A percentile compares a stretch with the other conserved stretches of the same genome.
Conservation (phyloP, 2,329 filamentous ascomycete species). For the Aspergillus tubingensis region DNA sequence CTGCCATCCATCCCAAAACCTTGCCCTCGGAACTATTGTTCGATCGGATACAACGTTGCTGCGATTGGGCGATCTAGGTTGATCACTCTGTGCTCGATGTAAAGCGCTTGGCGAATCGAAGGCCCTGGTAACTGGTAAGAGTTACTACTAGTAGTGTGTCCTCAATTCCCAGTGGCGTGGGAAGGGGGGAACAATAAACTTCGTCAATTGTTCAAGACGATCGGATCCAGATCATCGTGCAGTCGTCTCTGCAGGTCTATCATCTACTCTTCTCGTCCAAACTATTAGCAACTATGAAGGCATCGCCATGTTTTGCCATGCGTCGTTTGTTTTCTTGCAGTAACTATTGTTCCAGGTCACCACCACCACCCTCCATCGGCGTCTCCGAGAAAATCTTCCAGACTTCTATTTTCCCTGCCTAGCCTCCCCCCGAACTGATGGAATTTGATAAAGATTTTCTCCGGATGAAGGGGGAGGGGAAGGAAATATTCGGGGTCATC, state of each 20-base stretch:
- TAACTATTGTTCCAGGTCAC: conserved; percentile 1
- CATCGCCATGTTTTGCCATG: not conserved
- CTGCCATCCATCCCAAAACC: not conserved
- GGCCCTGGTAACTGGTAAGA: not conserved
- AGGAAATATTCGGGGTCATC: not conserved
- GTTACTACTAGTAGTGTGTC: not conserved
- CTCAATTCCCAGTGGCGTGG: not conserved
- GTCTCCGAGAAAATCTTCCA: not conserved
- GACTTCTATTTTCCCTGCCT: not conserved
- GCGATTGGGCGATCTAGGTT: conserved; percentile 16
- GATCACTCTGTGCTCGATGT: conserved; percentile 5
- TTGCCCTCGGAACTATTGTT: not conserved
- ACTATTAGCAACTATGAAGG: conserved; percentile 7
- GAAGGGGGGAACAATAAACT: conserved; percentile 17
- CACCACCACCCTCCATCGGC: not conserved
- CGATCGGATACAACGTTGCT: conserved; percentile 1
- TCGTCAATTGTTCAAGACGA: conserved; percentile 14
- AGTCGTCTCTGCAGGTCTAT: not conserved
- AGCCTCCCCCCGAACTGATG: not conserved
- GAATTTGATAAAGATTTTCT: not conserved
- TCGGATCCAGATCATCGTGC: conserved; percentile 16
- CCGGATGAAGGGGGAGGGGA: not conserved
- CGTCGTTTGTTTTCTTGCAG: not conserved
- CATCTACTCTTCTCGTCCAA: not conserved
- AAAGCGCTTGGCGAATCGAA: not conserved